Percentiles rank a stretch among this genome's conserved stretches.
Conservation (phyloP, 345 rosid species). For the Melaleuca quinquenervia region DNA sequence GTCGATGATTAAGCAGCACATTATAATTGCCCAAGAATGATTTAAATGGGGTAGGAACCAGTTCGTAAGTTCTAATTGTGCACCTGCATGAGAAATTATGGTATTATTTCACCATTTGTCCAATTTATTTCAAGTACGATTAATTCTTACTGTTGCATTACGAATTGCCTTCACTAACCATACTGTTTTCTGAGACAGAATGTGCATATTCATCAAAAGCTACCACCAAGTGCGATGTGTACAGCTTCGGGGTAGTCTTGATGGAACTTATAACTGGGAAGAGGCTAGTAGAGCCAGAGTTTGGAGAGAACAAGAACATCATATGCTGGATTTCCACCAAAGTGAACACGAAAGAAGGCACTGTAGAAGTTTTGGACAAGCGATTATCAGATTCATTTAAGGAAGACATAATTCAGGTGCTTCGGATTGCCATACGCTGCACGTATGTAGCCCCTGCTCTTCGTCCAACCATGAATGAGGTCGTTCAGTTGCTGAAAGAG, state of each 20-base stretch:
- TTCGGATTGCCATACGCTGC: slow-evolving; percentile 69
- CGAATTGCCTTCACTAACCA: neutral
- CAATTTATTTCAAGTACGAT: neutral
- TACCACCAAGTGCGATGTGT: slow-evolving; percentile 85
- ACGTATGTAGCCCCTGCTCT: slow-evolving; percentile 46
- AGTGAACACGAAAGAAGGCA: slow-evolving; percentile 63
- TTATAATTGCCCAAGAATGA: neutral
- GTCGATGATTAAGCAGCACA: neutral
- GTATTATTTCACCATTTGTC: neutral
- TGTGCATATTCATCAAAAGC: slow-evolving; percentile 79
- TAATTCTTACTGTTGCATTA: neutral
- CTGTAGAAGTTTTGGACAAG: slow-evolving; percentile 63
- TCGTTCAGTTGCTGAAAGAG: slow-evolving; percentile 59
- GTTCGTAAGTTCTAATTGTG: neutral
- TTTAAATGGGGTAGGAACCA: neutral
- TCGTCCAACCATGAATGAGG: slow-evolving; percentile 87
- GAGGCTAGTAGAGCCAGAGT: slow-evolving; percentile 63
- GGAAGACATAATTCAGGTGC: slow-evolving; percentile 62
- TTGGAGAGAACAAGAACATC: slow-evolving; percentile 81
- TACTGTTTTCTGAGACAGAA: slow-evolving; percentile 33
- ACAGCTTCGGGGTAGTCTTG: slow-evolving; percentile 84
- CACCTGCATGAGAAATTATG: neutral
- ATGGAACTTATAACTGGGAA: slow-evolving; percentile 85
- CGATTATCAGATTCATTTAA: slow-evolving; percentile 45
- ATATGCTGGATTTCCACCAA: slow-evolving; percentile 68